Evolutionary conservation across 768 basidiomycete genomes (phyloP), one percentile per base, ranked within the genome.

Genomic region (Coprinopsis marcescibilis): DNA sequence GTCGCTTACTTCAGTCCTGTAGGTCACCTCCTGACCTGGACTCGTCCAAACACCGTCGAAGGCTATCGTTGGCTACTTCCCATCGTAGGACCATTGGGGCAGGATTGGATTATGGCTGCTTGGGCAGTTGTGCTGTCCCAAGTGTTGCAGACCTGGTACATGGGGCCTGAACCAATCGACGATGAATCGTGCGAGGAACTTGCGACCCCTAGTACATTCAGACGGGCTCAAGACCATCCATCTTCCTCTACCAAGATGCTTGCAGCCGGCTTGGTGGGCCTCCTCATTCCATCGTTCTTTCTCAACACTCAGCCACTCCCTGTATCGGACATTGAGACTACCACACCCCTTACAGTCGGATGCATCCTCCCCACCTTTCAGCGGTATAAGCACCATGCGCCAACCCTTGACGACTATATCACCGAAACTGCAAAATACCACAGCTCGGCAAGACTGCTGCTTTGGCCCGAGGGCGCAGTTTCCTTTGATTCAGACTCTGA

Each of bases 381-480:
- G 20, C 59, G 63, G 26, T 68, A 70, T 51, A 65, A 73, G 8
- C 68, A 72, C 20, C 65, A 61, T 25, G 55, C 57, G 4, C 65
- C 76, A 2, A 68, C 66, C 0, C 61, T 91, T 13, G 58, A 78
- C 0, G 77, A 83, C 50, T 91, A 77, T 60, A 71, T 89, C n/a
- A 26, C 36, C 0, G 87, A 85, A 60, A 80, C 74, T 2, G 55
- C 55, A 34, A 69, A 57, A n/a, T 55, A 82, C 46, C 67, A 65
- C 6, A 58, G 43, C 4, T 38, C 52, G 3, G 81, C 84, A 0
- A 72, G 75, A 33, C 57, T 92, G 13, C 56, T 89, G 13, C 65
- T 92, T 1, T 91, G 89, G 87, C 88, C 89, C 0, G 89, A 91
- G 61, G 81, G 81, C 4, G 87, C 88, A 0, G 78, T 91, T 0